phyloP scores from a whole-genome alignment of 129 eudicot species.

The Helichrysum umbraculigerum region DNA sequence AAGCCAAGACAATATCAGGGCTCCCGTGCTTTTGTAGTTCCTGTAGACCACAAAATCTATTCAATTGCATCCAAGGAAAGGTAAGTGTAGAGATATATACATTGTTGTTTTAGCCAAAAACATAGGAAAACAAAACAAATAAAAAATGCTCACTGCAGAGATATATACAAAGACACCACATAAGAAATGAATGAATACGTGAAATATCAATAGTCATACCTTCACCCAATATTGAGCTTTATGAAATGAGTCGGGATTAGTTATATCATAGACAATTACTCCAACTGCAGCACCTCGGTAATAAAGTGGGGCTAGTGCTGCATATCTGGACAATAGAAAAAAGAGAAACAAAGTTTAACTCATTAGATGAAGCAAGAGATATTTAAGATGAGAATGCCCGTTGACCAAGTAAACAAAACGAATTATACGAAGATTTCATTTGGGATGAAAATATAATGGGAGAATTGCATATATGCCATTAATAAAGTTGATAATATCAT shows the following conservation, averaged over 20 bases:
- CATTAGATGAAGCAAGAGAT: neutral
- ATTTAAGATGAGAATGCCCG: neutral
- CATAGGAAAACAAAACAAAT: no score
- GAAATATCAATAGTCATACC: slow-evolving; percentile 39
- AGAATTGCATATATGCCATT: no score
- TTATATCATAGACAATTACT: slow-evolving; percentile 86
- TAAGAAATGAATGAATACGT: neutral
- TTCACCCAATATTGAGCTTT: slow-evolving; percentile 99
- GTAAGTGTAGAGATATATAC: neutral
- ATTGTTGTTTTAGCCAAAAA: no score
- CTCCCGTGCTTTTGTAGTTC: slow-evolving; percentile 98
- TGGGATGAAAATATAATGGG: neutral
- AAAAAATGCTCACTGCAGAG: neutral
- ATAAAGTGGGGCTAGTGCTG: slow-evolving; percentile 94
- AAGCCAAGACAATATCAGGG: slow-evolving; percentile 95
- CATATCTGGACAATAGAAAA: slow-evolving; percentile 61
- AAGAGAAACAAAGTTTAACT: neutral
- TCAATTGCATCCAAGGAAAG: slow-evolving; percentile 4
- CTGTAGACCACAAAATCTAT: slow-evolving; percentile 35
- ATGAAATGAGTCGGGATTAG: slow-evolving; percentile 84
- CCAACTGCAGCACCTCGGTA: slow-evolving; percentile 98
- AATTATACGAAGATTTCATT: neutral
- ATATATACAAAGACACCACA: neutral
- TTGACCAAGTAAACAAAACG: slow-evolving; percentile 5
- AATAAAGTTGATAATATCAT: no score